Evolutionary conservation across 352 stramenopile genomes (phyloP).

Genomic region (Paralagenidium karlingii): DNA sequence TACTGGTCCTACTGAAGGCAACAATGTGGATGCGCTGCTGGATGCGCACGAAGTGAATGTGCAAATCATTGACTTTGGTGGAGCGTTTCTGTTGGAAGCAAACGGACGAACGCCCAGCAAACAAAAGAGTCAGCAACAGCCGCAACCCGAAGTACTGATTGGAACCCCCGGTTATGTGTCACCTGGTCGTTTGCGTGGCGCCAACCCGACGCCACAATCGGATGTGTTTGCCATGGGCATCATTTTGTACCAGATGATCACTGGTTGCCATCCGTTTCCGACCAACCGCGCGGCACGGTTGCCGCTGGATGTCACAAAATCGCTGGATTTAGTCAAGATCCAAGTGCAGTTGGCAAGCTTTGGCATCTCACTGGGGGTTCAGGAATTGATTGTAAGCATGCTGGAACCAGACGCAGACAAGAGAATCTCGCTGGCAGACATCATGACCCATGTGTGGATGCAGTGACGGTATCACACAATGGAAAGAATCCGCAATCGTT

Average conservation of each 20-base stretch:
- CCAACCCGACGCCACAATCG: slow-evolving; percentile 16
- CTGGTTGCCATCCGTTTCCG: slow-evolving; percentile 46
- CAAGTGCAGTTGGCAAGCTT: slow-evolving; percentile 12
- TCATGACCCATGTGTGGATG: slow-evolving; percentile 16
- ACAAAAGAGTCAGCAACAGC: no score
- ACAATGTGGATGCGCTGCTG: no score
- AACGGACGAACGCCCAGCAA: neutral
- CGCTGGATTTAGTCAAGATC: slow-evolving; percentile 26
- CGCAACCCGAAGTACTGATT: slow-evolving; percentile 16
- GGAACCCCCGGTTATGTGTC: slow-evolving; percentile 54
- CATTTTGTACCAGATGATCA: slow-evolving; percentile 43
- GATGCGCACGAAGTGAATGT: no score
- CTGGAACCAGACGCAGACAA: slow-evolving; percentile 14
- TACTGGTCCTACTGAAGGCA: slow-evolving; percentile 13
- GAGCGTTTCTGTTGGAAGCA: slow-evolving; percentile 13
- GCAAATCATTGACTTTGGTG: slow-evolving; percentile 50
- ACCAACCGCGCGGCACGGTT: no score
- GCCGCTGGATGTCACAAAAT: no score
- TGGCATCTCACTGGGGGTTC: slow-evolving; percentile 15
- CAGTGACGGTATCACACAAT: slow-evolving; percentile 6
- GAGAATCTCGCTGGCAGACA: slow-evolving; percentile 19
- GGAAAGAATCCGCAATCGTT: no score
- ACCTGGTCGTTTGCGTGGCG: slow-evolving; percentile 32
- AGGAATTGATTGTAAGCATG: slow-evolving; percentile 24
- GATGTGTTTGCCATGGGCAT: slow-evolving; percentile 56